A percentile compares a stretch with the other conserved stretches of the same genome.
phyloP scores from a whole-genome alignment of 2,329 filamentous ascomycete genomes.

The Pleomassaria siparia region DNA sequence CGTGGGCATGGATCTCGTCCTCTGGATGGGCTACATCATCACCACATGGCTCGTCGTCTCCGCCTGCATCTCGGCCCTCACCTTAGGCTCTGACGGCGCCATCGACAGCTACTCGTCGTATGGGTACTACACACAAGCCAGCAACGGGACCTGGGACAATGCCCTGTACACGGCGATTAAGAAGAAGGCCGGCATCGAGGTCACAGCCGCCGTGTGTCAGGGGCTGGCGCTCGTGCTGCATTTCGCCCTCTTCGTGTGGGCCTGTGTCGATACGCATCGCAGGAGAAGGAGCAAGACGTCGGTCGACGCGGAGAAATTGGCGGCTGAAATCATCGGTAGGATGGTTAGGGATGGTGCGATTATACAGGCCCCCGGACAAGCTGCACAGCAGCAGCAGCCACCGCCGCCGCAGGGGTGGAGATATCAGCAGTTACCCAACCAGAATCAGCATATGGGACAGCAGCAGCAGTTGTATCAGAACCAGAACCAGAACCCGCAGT shows the following conservation, averaged over 20 bases:
- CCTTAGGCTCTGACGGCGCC: conserved; percentile 24
- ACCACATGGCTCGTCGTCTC: conserved; percentile 30
- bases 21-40: conserved; percentile 37
- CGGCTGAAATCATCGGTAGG: conserved; percentile 35
- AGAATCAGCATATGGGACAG: not conserved
- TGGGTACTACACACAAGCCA: conserved; percentile 25
- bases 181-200: conserved; percentile 21
- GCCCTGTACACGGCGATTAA: conserved; percentile 9
- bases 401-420: not conserved
- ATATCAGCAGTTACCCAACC: not conserved
- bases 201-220: conserved; percentile 32
- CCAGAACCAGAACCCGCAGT: not conserved
- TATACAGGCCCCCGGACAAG: conserved; percentile 14
- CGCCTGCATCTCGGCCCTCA: conserved; percentile 12
- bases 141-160: conserved; percentile 39
- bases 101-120: conserved; percentile 11
- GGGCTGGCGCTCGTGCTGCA: conserved; percentile 34
- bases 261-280: conserved; percentile 38
- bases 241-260: conserved; percentile 42
- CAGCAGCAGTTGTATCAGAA: not conserved
- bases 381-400: too few relatives aligned
- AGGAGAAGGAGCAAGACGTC: conserved; percentile 23
- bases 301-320: conserved; percentile 36
- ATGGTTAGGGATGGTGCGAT: conserved; percentile 36
- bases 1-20: conserved; percentile 38